Base-by-base conservation (phyloP, 768 basidiomycete genomes). In the Mrakia blollopis region DNA sequence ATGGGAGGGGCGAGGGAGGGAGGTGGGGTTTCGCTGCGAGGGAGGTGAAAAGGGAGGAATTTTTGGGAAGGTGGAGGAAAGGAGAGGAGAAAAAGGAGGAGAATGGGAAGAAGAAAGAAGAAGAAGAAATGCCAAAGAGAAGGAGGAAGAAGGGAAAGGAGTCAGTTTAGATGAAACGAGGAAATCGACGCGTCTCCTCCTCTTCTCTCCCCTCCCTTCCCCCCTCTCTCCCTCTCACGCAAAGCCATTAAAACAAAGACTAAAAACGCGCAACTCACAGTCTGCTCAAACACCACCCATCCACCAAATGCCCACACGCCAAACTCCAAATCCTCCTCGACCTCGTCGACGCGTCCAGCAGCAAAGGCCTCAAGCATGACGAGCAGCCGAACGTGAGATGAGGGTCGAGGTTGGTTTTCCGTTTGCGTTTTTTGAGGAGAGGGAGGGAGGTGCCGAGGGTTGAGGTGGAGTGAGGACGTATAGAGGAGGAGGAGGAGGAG, bases 311-410 rank as follows among this genome's bases (percentile, higher is more conserved):
- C 25, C 65, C 65, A n/a, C 65, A 68, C 9, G 21, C 16, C 25
- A 68, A 13, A 16, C 21, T 8, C 18, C 23, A 68, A 39, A 68
- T 68, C 65, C 65, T 35, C 39, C 65, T 68, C 65, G 65, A 68
- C 18, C 25, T 41, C 35, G 65, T 68, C 39, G 35, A 35, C 37
- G 65, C 65, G 37, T 39, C 39, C 32, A 68, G 65, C 16, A 68
- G 39, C 25, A 68, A 23, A 5, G 65, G 65, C 44, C 65, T 8
- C 65, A 39, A 35, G n/a, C 65, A 68, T 7, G 65, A 68, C 39
- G 65, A 68, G 25, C 65, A 68, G 21, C 65, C 65, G 39, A 68
- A 68, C 37, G 65, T 68, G 35, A 68, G 39, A 32, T 37, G 57
- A 28, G 57, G 57, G 25, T 57, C 25, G 57, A 57, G 23, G 57